Percentiles rank a stretch among this genome's conserved stretches.
Conservation (phyloP, 441 rosid species). For the Theobroma grandiflorum region DNA sequence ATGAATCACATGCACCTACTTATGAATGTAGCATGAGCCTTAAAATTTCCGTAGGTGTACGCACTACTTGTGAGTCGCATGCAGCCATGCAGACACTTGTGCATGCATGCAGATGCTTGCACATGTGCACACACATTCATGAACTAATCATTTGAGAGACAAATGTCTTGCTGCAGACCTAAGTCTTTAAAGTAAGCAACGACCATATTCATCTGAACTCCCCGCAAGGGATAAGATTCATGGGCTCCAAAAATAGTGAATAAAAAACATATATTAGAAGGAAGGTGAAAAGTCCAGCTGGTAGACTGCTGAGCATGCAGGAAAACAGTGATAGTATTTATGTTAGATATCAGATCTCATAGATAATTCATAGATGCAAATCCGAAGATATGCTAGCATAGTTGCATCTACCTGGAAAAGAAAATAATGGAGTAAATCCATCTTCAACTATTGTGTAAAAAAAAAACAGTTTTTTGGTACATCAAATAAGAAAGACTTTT, state of each 20-base stretch:
- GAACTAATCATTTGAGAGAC: not conserved
- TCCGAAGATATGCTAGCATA: constrained; percentile 3
- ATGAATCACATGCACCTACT: not conserved
- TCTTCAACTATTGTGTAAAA: not conserved
- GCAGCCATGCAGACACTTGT: not conserved
- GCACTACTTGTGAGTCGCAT: constrained; percentile 5
- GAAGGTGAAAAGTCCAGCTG: not conserved
- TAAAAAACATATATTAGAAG: not conserved
- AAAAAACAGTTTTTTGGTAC: not conserved
- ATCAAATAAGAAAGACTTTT: not conserved
- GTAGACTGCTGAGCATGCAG: not conserved
- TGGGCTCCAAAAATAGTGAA: not conserved
- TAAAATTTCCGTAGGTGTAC: not conserved
- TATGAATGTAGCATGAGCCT: not conserved
- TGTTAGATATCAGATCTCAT: not conserved
- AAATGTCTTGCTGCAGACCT: not conserved
- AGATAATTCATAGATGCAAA: not conserved
- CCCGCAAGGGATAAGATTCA: not conserved
- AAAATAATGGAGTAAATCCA: not conserved
- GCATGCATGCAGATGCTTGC: constrained; percentile 11
- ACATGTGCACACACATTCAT: not conserved
- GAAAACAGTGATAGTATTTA: constrained; percentile 1
- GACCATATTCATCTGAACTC: not conserved
- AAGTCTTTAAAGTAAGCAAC: not conserved
- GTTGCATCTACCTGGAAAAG: constrained; percentile 10